Evolutionary conservation across 257 asterid species (phyloP), one percentile per base, ranked within the genome.

Genomic region (Nicotiana noctiflora): DNA sequence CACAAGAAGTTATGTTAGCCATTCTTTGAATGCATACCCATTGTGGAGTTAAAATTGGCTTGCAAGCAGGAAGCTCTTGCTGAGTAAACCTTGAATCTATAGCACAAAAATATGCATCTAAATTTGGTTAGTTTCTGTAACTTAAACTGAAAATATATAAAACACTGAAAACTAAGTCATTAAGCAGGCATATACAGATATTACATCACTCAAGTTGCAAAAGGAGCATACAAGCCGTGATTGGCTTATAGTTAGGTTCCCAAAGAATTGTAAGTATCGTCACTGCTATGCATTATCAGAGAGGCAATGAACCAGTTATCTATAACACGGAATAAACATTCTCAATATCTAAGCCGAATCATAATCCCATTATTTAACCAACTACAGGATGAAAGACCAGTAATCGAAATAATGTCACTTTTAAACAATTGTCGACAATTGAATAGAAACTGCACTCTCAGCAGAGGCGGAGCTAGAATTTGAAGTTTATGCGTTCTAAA

Each of bases 21-120:
- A 63, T 4, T 46, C 3, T 34, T 2, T 74, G 12, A 72, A 53
- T 62, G 79, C 76, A 65, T 85, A 95, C 99, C 97, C 90, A 67
- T 83, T 89, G 90, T 77, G 99, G 99, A 83, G 97, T 92, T 84
- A 93, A 83, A 81, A 95, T 93, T 59, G 98, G 99, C 82, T 95
- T 95, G 89, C 97, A 95, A 68, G 99, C 98, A 8, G 98, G 97
- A 82, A 95, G 97, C 79, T 95, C 99, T 91, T 95, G 98, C 82
- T 95, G 99, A 40, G 97, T 90, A 80, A 95, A 95, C 90, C 86
- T 93, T 1, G 98, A 95, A 95, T 93, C 99, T 95, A 89, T 25
- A 86, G 74, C 67, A 86, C 18, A 62, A 10, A 59, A 18, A 17
- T 17, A 32, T n/a, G 49, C 49, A 13, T 10, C n/a, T 32, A 12